A percentile compares a stretch with the other conserved stretches of the same genome.
Evolutionary conservation across 306 rosid genomes (phyloP).

Genomic region (Sechiopsis laciniata): DNA sequence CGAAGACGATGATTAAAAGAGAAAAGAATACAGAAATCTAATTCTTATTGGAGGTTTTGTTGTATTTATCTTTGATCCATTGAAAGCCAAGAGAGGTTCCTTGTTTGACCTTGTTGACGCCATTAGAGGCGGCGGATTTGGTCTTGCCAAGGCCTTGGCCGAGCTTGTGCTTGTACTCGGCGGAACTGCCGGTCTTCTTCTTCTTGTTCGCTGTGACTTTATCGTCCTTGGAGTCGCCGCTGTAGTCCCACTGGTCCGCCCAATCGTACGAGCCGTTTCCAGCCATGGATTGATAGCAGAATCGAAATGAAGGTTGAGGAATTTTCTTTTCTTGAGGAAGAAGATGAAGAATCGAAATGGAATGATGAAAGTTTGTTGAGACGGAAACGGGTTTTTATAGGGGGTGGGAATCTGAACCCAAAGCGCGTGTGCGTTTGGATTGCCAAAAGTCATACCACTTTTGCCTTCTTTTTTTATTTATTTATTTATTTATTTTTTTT

Average conservation of each 20-base stretch:
- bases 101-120: slow-evolving; percentile 67
- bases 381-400: neutral
- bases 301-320: neutral
- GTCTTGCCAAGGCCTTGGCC: slow-evolving; percentile 79
- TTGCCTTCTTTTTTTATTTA: too few relatives aligned
- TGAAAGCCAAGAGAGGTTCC: slow-evolving; percentile 60
- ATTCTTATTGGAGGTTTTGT: slow-evolving; percentile 28
- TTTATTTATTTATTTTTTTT: too few relatives aligned
- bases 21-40: neutral
- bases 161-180: slow-evolving; percentile 62
- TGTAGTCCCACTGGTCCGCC: slow-evolving; percentile 86
- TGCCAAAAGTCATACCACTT: too few relatives aligned
- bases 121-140: slow-evolving; percentile 53
- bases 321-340: neutral
- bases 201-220: slow-evolving; percentile 19
- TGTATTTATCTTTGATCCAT: slow-evolving; percentile 77
- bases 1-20: neutral
- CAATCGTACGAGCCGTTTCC: slow-evolving; percentile 27
- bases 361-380: too few relatives aligned
- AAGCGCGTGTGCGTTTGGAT: neutral
- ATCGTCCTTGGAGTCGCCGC: slow-evolving; percentile 34
- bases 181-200: neutral
- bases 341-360: neutral
- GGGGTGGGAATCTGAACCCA: neutral
- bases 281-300: neutral